phyloP scores from a whole-genome alignment of 805 yeast species.

The Candida manassasensis region DNA sequence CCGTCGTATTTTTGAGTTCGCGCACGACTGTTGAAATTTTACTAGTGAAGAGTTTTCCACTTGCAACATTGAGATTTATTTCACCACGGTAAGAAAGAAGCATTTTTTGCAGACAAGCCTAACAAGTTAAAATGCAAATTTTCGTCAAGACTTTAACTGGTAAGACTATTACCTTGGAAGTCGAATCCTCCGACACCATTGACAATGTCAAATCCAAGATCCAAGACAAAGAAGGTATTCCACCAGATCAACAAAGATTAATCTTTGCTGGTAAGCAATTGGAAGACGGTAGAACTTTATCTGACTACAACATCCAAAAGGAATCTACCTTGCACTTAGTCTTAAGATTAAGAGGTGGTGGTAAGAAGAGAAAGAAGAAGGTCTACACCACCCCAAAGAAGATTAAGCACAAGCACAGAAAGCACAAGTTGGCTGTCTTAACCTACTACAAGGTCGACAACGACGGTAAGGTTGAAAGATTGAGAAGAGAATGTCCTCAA shows the following conservation, averaged over 20 bases:
- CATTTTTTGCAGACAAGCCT: conserved; percentile 37
- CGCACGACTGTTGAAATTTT: too few relatives aligned
- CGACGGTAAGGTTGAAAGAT: conserved; percentile 97
- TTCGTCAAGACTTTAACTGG: conserved; percentile 99
- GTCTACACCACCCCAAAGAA: conserved; percentile 99
- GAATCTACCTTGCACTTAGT: conserved; percentile 97
- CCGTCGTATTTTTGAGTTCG: too few relatives aligned
- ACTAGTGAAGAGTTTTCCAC: conserved; percentile 1
- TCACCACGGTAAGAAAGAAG: conserved; percentile 43
- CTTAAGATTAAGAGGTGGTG: conserved; percentile 93
- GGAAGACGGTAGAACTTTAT: conserved; percentile 97
- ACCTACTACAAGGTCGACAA: conserved; percentile 99
- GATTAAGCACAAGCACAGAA: conserved; percentile 99
- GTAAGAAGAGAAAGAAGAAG: conserved; percentile 99
- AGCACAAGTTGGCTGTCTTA: conserved; percentile 98
- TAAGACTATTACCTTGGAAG: conserved; percentile 98
- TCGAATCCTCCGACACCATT: conserved; percentile 97
- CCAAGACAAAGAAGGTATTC: conserved; percentile 99
- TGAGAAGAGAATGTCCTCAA: conserved; percentile 96
- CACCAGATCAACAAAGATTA: conserved; percentile 99
- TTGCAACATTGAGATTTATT: neutral
- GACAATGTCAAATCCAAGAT: conserved; percentile 98
- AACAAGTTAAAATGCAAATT: conserved; percentile 65
- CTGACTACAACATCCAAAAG: conserved; percentile 99
- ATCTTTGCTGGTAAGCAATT: conserved; percentile 99